phyloP scores from a whole-genome alignment of 164 flowering plant species.

The Magnolia officinalis region DNA sequence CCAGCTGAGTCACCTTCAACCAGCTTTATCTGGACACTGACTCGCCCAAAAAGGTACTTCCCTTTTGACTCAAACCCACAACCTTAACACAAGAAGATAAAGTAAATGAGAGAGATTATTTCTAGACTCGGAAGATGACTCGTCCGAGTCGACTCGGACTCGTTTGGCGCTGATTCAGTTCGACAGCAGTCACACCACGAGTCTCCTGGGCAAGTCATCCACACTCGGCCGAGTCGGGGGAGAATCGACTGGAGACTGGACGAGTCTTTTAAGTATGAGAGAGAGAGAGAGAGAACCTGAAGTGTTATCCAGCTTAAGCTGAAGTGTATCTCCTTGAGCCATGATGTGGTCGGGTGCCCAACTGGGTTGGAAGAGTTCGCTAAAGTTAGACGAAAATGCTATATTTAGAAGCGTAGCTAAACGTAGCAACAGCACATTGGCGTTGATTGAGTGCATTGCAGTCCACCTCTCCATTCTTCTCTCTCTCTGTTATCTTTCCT shows the following conservation, averaged over 20 bases:
- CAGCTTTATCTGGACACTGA: constrained; percentile 33
- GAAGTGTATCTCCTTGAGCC: constrained; percentile 13
- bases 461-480: no score
- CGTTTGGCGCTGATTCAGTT: no score
- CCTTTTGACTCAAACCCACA: constrained; percentile 40
- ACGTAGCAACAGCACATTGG: background rate
- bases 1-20: constrained; percentile 46
- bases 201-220: no score
- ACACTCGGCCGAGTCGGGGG: no score
- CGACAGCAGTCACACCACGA: no score
- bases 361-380: constrained; percentile 27
- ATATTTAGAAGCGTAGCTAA: background rate
- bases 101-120: background rate
- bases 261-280: background rate
- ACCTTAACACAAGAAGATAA: constrained; percentile 13
- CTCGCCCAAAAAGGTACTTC: constrained; percentile 40
- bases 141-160: no score
- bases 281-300: constrained; percentile 19
- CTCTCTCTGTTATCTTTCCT: no score
- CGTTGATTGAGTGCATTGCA: background rate
- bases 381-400: constrained; percentile 14
- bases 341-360: constrained; percentile 37
- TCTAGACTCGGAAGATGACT: no score
- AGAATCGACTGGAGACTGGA: no score
- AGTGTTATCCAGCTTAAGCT: constrained; percentile 20